phyloP scores from a whole-genome alignment of 2,329 filamentous ascomycete genomes.

The Penicillium oxalicum region DNA sequence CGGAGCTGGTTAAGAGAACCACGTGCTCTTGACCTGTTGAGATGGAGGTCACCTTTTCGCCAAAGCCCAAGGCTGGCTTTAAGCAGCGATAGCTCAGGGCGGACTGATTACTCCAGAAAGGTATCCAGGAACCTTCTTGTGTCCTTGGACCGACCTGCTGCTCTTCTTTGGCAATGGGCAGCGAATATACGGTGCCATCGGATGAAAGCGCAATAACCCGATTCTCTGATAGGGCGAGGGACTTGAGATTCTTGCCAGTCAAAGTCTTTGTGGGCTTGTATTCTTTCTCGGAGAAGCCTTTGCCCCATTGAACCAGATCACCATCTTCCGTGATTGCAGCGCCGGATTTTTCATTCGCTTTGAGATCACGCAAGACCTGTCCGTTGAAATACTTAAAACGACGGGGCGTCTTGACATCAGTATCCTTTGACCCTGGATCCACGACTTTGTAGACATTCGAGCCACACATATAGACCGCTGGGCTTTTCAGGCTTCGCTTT shows the following conservation, averaged over 20 bases:
- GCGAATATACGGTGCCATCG: conserved; percentile 73
- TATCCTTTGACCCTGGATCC: conserved; percentile 73
- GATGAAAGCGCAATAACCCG: conserved; percentile 73
- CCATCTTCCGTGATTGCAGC: conserved; percentile 83
- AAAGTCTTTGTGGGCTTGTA: conserved; percentile 65
- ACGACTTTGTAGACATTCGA: conserved; percentile 80
- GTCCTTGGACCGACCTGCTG: conserved; percentile 60
- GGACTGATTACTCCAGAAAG: conserved; percentile 60
- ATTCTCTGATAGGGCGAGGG: conserved; percentile 71
- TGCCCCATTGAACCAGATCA: conserved; percentile 87
- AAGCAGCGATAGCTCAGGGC: conserved; percentile 66
- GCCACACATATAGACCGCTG: conserved; percentile 91
- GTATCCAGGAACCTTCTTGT: conserved; percentile 63
- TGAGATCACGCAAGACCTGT: conserved; percentile 76
- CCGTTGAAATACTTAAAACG: conserved; percentile 78
- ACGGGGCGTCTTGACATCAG: conserved; percentile 70
- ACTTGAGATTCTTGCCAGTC: conserved; percentile 71
- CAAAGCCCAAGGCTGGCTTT: conserved; percentile 60
- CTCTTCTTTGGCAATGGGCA: conserved; percentile 70
- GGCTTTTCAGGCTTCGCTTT: conserved; percentile 71
- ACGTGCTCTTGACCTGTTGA: conserved; percentile 78
- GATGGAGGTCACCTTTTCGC: conserved; percentile 69
- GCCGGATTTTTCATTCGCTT: conserved; percentile 74
- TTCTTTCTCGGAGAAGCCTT: conserved; percentile 61
- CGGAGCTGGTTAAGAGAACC: conserved; percentile 74